A percentile compares a stretch with the other conserved stretches of the same genome.
Evolutionary conservation across 2,329 filamentous ascomycete genomes (phyloP).

Genomic region (Teratosphaeriaceae sp.): DNA sequence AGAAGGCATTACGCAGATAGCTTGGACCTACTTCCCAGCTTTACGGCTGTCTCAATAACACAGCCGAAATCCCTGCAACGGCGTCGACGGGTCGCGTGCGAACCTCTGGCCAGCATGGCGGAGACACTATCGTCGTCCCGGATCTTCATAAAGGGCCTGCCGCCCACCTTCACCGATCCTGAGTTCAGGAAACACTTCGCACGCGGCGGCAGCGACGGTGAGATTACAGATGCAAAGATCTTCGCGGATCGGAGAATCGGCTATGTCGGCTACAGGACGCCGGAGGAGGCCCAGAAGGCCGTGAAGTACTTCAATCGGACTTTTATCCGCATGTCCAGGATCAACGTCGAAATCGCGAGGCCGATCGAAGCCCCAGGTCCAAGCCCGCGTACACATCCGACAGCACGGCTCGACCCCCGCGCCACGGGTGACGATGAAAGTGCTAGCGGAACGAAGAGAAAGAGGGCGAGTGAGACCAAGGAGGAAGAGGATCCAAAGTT

Average conservation of each 20-base stretch:
- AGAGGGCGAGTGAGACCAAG: slow-evolving; percentile 57
- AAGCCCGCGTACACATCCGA: slow-evolving; percentile 5
- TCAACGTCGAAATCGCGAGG: slow-evolving; percentile 79
- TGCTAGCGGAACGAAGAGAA: slow-evolving; percentile 47
- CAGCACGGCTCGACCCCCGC: slow-evolving; percentile 1
- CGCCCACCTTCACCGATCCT: slow-evolving; percentile 75
- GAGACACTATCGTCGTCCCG: slow-evolving; percentile 58
- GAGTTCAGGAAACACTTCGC: slow-evolving; percentile 88
- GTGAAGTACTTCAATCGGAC: slow-evolving; percentile 94
- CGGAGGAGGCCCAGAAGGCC: slow-evolving; percentile 72
- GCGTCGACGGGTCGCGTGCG: too few relatives aligned
- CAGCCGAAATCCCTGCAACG: too few relatives aligned
- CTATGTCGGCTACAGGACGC: slow-evolving; percentile 86
- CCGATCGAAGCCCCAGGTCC: slow-evolving; percentile 36
- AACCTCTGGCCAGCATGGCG: too few relatives aligned
- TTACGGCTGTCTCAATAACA: too few relatives aligned
- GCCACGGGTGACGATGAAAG: slow-evolving; percentile 15
- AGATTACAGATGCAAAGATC: slow-evolving; percentile 87
- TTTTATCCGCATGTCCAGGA: slow-evolving; percentile 93
- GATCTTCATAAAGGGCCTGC: slow-evolving; percentile 66
- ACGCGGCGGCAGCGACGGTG: slow-evolving; percentile 54
- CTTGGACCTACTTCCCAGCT: too few relatives aligned
- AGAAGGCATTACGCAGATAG: too few relatives aligned
- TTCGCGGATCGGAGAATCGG: slow-evolving; percentile 86
- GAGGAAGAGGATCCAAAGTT: slow-evolving; percentile 64